A percentile compares a stretch with the other conserved stretches of the same genome.
Evolutionary conservation across 2,329 filamentous ascomycete species (phyloP).

Genomic region (Calonectria leucothoes): DNA sequence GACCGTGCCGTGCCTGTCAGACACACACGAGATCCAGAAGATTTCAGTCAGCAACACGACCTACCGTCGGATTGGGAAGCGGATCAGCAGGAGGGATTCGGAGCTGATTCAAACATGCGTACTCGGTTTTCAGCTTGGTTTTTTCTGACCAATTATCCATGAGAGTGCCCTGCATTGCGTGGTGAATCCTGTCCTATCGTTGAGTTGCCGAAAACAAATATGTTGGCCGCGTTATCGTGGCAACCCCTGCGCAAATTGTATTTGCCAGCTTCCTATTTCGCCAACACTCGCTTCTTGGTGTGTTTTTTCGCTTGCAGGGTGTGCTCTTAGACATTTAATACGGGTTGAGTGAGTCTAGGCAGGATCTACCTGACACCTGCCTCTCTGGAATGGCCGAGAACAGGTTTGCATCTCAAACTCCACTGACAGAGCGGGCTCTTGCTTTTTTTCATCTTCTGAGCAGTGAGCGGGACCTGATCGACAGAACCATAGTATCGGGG

Average conservation of each 20-base stretch:
- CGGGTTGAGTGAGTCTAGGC: not conserved
- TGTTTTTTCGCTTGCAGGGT: not conserved
- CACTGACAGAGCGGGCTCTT: not conserved
- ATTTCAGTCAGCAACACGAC: not conserved
- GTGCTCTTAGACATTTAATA: not conserved
- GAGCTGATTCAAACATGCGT: not conserved
- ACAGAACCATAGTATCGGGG: not conserved
- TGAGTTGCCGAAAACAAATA: not conserved
- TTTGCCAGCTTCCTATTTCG: not conserved
- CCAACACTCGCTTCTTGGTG: not conserved
- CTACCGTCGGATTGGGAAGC: not conserved
- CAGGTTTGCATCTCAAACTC: not conserved
- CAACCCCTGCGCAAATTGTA: not conserved
- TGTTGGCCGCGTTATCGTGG: not conserved
- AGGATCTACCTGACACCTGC: not conserved
- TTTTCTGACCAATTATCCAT: not conserved
- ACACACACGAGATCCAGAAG: not conserved
- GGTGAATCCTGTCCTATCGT: not conserved
- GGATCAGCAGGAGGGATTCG: not conserved
- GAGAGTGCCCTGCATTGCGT: not conserved
- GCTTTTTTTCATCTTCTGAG: not conserved
- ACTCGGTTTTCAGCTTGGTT: not conserved
- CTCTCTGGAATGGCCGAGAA: not conserved
- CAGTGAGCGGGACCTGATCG: not conserved
- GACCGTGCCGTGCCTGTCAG: not conserved